These are phyloP conservation scores for Psilocybe sp. DNA, from an alignment of 768 basidiomycete species.

Conservation along the genomic window DNA sequence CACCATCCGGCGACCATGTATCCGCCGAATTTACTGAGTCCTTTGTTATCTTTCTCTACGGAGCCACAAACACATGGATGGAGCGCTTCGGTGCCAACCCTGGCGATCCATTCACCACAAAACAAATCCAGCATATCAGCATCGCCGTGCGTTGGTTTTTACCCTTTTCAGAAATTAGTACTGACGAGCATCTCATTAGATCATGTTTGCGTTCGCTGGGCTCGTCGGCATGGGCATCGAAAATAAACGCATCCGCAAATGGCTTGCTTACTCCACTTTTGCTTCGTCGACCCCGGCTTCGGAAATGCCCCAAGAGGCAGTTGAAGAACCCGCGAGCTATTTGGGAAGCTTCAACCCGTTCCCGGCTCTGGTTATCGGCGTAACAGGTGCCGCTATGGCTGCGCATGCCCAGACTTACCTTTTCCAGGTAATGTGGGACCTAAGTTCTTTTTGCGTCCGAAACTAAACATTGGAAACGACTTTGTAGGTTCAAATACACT, in stretches of 20 bases:
- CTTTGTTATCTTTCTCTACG: slow-evolving; percentile 81
- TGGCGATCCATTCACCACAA: slow-evolving; percentile 84
- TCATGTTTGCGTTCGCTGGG: slow-evolving; percentile 96
- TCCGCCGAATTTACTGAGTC: slow-evolving; percentile 82
- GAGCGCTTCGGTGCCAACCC: slow-evolving; percentile 85
- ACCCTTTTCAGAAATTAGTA: background rate
- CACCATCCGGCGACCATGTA: slow-evolving; percentile 45
- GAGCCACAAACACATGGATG: slow-evolving; percentile 94
- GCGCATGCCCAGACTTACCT: slow-evolving; percentile 88
- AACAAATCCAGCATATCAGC: slow-evolving; percentile 90
- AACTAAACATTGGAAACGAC: slow-evolving; percentile 2
- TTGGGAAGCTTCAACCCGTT: slow-evolving; percentile 84
- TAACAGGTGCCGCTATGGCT: slow-evolving; percentile 91
- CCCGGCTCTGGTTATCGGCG: slow-evolving; percentile 89
- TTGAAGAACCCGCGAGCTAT: slow-evolving; percentile 73
- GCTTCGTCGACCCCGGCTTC: slow-evolving; percentile 22
- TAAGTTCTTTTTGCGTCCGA: background rate
- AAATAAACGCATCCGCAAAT: slow-evolving; percentile 65
- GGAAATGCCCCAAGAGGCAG: slow-evolving; percentile 34
- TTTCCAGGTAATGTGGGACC: slow-evolving; percentile 63
- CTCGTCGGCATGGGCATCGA: slow-evolving; percentile 90
- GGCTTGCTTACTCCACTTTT: slow-evolving; percentile 63
- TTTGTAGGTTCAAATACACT: slow-evolving; percentile 78
- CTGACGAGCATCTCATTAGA: slow-evolving; percentile 29
- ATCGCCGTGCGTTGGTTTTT: slow-evolving; percentile 63